Evolutionary conservation across 306 rosid species (phyloP).

Genomic region (Pachyrhizus erosus): DNA sequence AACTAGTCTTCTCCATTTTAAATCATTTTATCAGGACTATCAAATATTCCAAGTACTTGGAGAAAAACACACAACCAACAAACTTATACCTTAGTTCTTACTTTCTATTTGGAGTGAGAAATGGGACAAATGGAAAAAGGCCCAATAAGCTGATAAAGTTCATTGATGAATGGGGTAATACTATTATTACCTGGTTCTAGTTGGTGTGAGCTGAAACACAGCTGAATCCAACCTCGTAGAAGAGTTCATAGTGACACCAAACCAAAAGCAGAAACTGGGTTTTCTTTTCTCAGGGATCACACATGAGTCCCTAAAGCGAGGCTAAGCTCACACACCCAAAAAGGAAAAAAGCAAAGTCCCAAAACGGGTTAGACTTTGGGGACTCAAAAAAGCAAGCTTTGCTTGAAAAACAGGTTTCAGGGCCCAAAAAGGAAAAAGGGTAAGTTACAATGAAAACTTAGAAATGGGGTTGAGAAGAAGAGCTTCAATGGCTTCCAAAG

Average conservation of each 20-base stretch:
- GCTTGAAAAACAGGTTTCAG: constrained; percentile 42
- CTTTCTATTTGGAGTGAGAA: background rate
- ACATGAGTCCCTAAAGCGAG: constrained; percentile 13
- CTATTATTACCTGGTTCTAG: constrained; percentile 79
- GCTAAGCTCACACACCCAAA: constrained; percentile 15
- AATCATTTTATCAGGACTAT: constrained; percentile 31
- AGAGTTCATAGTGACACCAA: constrained; percentile 60
- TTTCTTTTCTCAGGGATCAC: constrained; percentile 43
- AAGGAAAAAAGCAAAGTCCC: constrained; percentile 18
- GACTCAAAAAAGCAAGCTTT: constrained; percentile 34
- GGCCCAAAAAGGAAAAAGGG: constrained; percentile 36
- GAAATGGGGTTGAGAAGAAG: constrained; percentile 42
- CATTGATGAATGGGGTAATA: constrained; percentile 6
- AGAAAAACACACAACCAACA: background rate
- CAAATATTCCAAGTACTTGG: constrained; percentile 19
- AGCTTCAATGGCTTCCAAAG: constrained; percentile 50
- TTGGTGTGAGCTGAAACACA: constrained; percentile 91
- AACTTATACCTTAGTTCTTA: background rate
- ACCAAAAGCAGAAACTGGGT: constrained; percentile 38
- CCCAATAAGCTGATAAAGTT: background rate
- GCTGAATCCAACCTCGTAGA: constrained; percentile 77
- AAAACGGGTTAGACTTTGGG: constrained; percentile 37
- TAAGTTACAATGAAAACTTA: constrained; percentile 40
- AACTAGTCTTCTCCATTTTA: constrained; percentile 15
- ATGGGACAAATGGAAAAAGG: constrained; percentile 18